These are phyloP conservation scores for Penicillium cosmopolitanum DNA, from an alignment of 495 filamentous ascomycete species.

Conservation along the genomic window DNA sequence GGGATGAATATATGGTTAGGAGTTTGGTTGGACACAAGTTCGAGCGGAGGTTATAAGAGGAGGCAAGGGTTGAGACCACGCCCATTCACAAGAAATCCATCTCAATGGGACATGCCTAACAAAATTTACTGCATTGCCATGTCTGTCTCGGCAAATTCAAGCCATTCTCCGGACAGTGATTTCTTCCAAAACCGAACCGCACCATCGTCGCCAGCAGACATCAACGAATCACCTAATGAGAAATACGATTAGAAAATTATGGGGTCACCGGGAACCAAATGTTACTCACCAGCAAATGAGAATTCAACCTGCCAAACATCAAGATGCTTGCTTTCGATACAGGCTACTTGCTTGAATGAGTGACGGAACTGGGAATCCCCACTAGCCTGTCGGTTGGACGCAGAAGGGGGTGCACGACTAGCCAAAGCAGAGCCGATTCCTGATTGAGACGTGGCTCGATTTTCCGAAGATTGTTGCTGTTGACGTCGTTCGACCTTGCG, in stretches of 20 bases:
- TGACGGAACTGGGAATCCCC: slow-evolving; percentile 48
- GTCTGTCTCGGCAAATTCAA: slow-evolving; percentile 55
- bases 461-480: slow-evolving; percentile 40
- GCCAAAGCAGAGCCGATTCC: slow-evolving; percentile 57
- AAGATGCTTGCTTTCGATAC: slow-evolving; percentile 52
- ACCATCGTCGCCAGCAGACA: slow-evolving; percentile 55
- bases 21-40: neutral
- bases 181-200: slow-evolving; percentile 57
- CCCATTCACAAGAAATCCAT: neutral
- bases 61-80: neutral
- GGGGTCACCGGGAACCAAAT: neutral
- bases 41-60: neutral
- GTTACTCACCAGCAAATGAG: slow-evolving; percentile 47
- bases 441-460: slow-evolving; percentile 47
- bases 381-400: slow-evolving; percentile 37
- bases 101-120: neutral
- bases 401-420: slow-evolving; percentile 37
- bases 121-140: slow-evolving; percentile 39
- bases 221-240: slow-evolving; percentile 48
- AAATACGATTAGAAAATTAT: slow-evolving; percentile 10
- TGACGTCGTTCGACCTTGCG: slow-evolving; percentile 35
- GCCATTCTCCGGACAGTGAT: slow-evolving; percentile 50
- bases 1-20: neutral
- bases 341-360: slow-evolving; percentile 49
- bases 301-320: slow-evolving; percentile 56